Evolutionary conservation across 2,329 filamentous ascomycete genomes (phyloP), one percentile per base, ranked within the genome.

Genomic region (Blastomyces silverae): DNA sequence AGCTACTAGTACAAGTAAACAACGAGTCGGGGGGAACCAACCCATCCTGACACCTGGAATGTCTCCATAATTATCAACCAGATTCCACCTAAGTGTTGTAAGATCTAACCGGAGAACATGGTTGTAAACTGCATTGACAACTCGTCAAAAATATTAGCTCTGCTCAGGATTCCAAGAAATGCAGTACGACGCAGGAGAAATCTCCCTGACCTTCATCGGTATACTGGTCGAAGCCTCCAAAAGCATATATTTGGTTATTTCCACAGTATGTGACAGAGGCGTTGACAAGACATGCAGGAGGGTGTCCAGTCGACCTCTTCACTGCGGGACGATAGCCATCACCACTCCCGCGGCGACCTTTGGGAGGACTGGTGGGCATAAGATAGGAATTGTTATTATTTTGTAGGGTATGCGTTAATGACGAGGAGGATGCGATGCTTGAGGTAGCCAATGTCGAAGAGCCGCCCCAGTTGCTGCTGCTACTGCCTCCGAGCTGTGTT

Each of bases 211-310:
- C 90, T 80, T 99, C 94, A 76, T 99, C 94, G 0, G 94, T 99
- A 75, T 96, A 97, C 77, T 97, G 93, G 74, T 99, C 94, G 73
- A 99, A 99, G 22, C 94, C 94, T 55, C 94, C 94, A 81, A 99
- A 99, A 13, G 93, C 94, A 78, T 95, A 97, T 71, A 99, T 97
- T 77, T 94, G 88, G 75, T 97, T 94, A 79, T 96, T 94, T 66
- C 92, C 92, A 73, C 94, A 96, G 76, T 96, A 97, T n/a, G 94
- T 99, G 66, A 97, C 93, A 0, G 94, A 97, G 62, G 94, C 94
- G 81, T 99, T 99, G 70, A 99, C 93, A 61, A 99, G 83, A 74
- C 93, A 97, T 46, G 94, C 92, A 48, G 94, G 94, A 69, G 92
- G 86, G 78, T 91, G 87, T 58, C 89, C 89, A 60, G 89, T 81